phyloP scores from a whole-genome alignment of 345 rosid species.

The Murraya paniculata region DNA sequence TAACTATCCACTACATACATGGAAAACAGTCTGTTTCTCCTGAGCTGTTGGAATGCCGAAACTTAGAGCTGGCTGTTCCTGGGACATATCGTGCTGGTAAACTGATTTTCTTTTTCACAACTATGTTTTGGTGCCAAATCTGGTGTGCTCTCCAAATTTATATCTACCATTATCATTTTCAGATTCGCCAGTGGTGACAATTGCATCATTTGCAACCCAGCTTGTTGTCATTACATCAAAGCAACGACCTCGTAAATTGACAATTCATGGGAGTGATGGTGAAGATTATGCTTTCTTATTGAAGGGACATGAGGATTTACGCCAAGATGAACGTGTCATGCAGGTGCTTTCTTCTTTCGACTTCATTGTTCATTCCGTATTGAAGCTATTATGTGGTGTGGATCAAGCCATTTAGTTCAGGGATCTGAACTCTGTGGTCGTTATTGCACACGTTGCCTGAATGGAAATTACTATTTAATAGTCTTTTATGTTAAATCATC shows the following conservation, averaged over 20 bases:
- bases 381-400: constrained; percentile 4
- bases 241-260: constrained; percentile 94
- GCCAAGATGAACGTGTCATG: constrained; percentile 99
- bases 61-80: constrained; percentile 97
- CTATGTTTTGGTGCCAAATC: constrained; percentile 5
- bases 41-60: constrained; percentile 77
- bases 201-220: constrained; percentile 86
- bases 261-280: constrained; percentile 94
- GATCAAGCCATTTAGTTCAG: neutral
- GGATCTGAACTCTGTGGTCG: neutral
- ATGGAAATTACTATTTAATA: constrained; percentile 6
- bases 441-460: neutral
- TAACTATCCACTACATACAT: constrained; percentile 17
- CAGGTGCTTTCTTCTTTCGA: constrained; percentile 54
- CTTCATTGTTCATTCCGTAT: constrained; percentile 8
- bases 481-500: neutral
- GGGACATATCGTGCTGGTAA: constrained; percentile 94
- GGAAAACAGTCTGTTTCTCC: constrained; percentile 86
- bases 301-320: constrained; percentile 97
- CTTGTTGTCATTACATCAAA: constrained; percentile 90
- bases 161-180: constrained; percentile 15
- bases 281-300: constrained; percentile 88
- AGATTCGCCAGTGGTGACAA: constrained; percentile 88
- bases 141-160: neutral
- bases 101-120: constrained; percentile 9